Percentiles rank a stretch among this genome's conserved stretches.
Conservation (phyloP, 1,284 basidiomycete species). For the Cerrena zonata region DNA sequence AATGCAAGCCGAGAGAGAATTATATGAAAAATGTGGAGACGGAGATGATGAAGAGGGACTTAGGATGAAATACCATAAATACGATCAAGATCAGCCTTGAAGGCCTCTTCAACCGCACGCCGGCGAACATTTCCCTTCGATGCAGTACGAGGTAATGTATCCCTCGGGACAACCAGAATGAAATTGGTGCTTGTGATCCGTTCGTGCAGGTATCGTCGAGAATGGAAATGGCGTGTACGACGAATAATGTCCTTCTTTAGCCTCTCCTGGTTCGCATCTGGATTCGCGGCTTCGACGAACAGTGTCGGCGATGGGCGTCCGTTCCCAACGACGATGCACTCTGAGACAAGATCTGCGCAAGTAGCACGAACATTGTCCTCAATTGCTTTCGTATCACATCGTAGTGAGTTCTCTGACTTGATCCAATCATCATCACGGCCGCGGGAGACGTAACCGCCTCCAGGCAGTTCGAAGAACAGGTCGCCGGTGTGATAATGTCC, state of each 20-base stretch:
- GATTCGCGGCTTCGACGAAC: slow-evolving; percentile 56
- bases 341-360: slow-evolving; percentile 49
- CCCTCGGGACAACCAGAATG: slow-evolving; percentile 51
- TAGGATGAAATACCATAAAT: slow-evolving; percentile 32
- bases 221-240: slow-evolving; percentile 59
- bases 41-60: too few species aligned
- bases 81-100: slow-evolving; percentile 46
- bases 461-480: slow-evolving; percentile 54
- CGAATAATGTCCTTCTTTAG: slow-evolving; percentile 60
- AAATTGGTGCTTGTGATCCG: slow-evolving; percentile 49
- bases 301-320: slow-evolving; percentile 62
- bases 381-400: slow-evolving; percentile 71
- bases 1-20: too few species aligned
- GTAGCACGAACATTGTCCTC: slow-evolving; percentile 60
- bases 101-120: slow-evolving; percentile 54
- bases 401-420: slow-evolving; percentile 66
- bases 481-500: slow-evolving; percentile 72
- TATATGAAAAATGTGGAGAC: too few species aligned
- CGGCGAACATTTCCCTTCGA: slow-evolving; percentile 69
- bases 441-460: slow-evolving; percentile 54
- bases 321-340: slow-evolving; percentile 62
- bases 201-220: slow-evolving; percentile 62
- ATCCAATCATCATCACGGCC: slow-evolving; percentile 77
- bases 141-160: slow-evolving; percentile 55
- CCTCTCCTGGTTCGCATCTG: slow-evolving; percentile 42